These are phyloP conservation scores for Alternaria gaisen DNA, from an alignment of 2,329 filamentous ascomycete species.

Conservation along the genomic window DNA sequence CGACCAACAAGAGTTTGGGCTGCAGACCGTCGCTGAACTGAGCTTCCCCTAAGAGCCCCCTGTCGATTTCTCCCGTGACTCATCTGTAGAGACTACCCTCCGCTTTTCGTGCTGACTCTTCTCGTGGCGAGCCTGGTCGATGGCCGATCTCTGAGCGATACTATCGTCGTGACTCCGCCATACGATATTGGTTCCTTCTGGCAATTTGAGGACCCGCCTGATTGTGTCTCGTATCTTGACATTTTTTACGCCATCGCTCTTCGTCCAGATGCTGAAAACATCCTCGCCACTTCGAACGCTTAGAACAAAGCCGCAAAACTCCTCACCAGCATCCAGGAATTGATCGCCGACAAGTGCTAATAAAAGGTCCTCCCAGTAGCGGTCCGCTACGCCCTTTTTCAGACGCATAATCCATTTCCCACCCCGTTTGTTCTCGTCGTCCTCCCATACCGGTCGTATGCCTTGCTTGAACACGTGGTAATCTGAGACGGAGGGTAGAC, in stretches of 20 bases:
- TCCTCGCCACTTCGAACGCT: slow-evolving; percentile 96
- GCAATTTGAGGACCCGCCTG: slow-evolving; percentile 87
- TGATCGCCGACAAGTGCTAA: slow-evolving; percentile 92
- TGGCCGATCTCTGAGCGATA: slow-evolving; percentile 88
- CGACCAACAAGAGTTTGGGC: background rate
- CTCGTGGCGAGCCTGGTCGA: slow-evolving; percentile 90
- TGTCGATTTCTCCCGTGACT: slow-evolving; percentile 44
- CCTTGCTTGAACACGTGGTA: slow-evolving; percentile 98
- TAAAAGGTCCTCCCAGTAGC: slow-evolving; percentile 95
- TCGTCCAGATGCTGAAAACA: slow-evolving; percentile 97
- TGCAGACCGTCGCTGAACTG: slow-evolving; percentile 2
- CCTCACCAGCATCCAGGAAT: slow-evolving; percentile 89
- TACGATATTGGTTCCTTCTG: slow-evolving; percentile 86
- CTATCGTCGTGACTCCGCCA: slow-evolving; percentile 98
- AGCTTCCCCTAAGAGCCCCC: slow-evolving; percentile 31
- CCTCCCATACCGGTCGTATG: slow-evolving; percentile 97
- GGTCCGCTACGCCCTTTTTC: slow-evolving; percentile 96
- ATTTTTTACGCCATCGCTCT: slow-evolving; percentile 89
- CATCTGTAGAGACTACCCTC: slow-evolving; percentile 51
- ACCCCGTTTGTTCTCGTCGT: slow-evolving; percentile 93
- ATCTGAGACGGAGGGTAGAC: slow-evolving; percentile 89
- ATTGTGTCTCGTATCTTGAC: slow-evolving; percentile 98
- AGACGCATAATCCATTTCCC: slow-evolving; percentile 97
- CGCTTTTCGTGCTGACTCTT: slow-evolving; percentile 66
- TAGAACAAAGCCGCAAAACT: slow-evolving; percentile 93